Evolutionary conservation across 192 early-diverging fungal genomes (phyloP).

Genomic region (Oehlia diaphana): DNA sequence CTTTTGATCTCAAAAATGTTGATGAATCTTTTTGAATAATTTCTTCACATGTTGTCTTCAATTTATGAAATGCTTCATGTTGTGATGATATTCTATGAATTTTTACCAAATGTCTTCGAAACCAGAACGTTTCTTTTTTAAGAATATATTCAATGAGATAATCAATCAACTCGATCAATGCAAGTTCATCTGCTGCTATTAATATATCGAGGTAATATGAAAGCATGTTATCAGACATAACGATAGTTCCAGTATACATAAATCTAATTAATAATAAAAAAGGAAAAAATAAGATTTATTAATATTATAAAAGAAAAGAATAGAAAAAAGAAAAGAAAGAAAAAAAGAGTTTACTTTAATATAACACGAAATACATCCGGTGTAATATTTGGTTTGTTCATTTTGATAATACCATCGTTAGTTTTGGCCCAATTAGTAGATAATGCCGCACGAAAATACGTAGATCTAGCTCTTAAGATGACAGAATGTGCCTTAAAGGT

Average conservation of each 20-base stretch:
- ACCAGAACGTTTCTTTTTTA: slow-evolving; percentile 7
- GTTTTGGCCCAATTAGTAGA: slow-evolving; percentile 8
- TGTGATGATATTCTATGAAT: neutral
- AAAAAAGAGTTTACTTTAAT: slow-evolving; percentile 9
- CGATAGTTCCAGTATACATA: slow-evolving; percentile 4
- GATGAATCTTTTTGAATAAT: neutral
- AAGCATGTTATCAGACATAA: neutral
- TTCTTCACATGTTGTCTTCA: neutral
- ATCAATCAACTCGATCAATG: slow-evolving; percentile 6
- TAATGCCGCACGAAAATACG: slow-evolving; percentile 13
- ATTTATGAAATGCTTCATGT: neutral
- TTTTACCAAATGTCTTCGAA: neutral
- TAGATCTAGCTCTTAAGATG: neutral
- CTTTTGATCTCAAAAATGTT: slow-evolving; percentile 2
- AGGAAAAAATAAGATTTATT: neutral
- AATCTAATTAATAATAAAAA: neutral
- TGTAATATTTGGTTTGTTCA: slow-evolving; percentile 10
- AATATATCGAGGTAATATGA: neutral
- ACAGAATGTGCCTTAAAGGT: slow-evolving; percentile 20
- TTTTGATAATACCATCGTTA: neutral
- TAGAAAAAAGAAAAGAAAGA: neutral
- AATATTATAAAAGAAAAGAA: neutral
- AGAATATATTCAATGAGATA: slow-evolving; percentile 4
- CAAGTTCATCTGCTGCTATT: slow-evolving; percentile 1
- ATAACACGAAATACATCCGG: slow-evolving; percentile 3